Conservation (phyloP, 2,329 filamentous ascomycete genomes). For the Apiospora aurea region DNA sequence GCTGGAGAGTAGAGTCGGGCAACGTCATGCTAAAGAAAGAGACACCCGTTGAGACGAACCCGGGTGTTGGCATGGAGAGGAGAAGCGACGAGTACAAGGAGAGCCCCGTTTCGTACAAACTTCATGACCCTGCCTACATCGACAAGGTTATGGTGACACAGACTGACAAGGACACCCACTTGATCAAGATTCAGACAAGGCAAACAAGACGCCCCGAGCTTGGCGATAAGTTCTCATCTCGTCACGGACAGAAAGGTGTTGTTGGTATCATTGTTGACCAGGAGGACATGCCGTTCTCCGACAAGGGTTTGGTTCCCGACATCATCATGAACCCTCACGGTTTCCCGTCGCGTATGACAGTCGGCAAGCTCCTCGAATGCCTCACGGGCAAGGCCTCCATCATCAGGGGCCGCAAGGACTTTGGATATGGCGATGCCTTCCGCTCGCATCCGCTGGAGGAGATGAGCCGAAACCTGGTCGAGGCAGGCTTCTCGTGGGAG, state of each 20-base stretch:
- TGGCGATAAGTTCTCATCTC: conserved; percentile 98
- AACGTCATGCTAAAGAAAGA: conserved; percentile 93
- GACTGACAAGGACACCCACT: conserved; percentile 83
- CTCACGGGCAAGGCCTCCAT: conserved; percentile 94
- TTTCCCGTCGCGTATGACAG: conserved; percentile 99
- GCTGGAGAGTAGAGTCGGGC: conserved; percentile 76
- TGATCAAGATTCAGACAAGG: conserved; percentile 95
- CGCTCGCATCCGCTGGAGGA: conserved; percentile 84
- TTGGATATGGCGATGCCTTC: conserved; percentile 84
- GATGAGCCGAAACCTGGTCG: conserved; percentile 84
- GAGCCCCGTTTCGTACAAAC: conserved; percentile 78
- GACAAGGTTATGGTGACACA: conserved; percentile 96
- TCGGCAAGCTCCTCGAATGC: conserved; percentile 96
- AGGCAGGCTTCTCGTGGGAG: conserved; percentile 92
- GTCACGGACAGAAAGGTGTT: conserved; percentile 97
- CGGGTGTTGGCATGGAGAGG: conserved; percentile 73
- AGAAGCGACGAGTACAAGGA: conserved; percentile 70
- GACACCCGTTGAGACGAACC: conserved; percentile 78
- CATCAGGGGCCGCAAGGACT: conserved; percentile 82
- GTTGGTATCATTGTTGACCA: conserved; percentile 96
- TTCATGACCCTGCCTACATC: conserved; percentile 85
- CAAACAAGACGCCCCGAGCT: conserved; percentile 95
- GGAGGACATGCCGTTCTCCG: conserved; percentile 95
- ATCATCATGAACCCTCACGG: conserved; percentile 99
- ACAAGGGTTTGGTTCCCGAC: conserved; percentile 89